Evolutionary conservation across 2,329 filamentous ascomycete species (phyloP), one percentile per base, ranked within the genome.

Genomic region (Aspergillus viridinutans): DNA sequence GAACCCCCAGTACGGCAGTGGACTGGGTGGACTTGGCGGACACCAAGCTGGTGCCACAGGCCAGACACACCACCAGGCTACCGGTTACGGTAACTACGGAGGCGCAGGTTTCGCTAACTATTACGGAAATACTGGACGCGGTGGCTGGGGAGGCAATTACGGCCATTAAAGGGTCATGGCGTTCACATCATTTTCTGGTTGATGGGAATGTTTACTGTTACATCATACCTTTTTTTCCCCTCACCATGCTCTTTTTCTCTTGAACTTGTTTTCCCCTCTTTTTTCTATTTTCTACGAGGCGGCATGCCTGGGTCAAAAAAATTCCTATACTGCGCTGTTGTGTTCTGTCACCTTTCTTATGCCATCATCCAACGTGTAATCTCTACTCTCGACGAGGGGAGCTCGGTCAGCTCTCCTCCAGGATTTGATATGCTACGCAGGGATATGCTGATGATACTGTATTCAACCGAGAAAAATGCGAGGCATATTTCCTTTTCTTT

Each of bases 1-100:
- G 59, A 81, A 79, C 69, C 76, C 80, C 55, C 81, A 83, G 65
- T 83, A 81, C 59, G 76, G 77, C 42, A 79, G 78, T 45, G 80
- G 78, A 29, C 68, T 78, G 23, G 72, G 75, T 50, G 70, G 70
- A 53, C 72, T 78, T 43, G 65, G 74, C 50, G 72, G 69, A 29
- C 78, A 80, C 61, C 75, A 78, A 56, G 73, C 54, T 10, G 49
- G 67, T 47, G 74, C 66, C 28, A 74, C 66, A 32, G 72, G 67
- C 55, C 74, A 77, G 62, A 71, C 66, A 48, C 73, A 75, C 58
- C 74, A 77, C 61, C 74, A 77, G 61, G 71, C 67, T 25, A 69
- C 69, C 56, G 76, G 70, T 35, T 77, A 78, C 57, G 72, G 71
- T 58, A 74, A 74, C 64, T 78, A 78, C 63, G 73, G 69, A 17